A percentile compares a stretch with the other conserved stretches of the same genome.
phyloP scores from a whole-genome alignment of 108 stramenopile genomes.

The Cyclotella kingstonii region DNA sequence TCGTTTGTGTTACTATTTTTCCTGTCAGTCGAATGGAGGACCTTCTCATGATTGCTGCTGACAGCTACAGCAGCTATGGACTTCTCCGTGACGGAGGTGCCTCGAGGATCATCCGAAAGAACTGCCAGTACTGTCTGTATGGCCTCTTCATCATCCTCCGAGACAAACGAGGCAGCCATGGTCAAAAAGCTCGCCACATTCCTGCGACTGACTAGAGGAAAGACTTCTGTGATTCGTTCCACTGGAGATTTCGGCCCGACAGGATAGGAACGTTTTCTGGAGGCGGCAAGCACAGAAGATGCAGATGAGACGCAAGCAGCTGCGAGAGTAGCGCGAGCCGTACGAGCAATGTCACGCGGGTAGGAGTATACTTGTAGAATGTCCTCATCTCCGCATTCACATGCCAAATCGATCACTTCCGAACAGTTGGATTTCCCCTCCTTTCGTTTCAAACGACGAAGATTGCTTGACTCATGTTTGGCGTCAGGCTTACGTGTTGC shows the following conservation, averaged over 20 bases:
- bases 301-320: background rate
- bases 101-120: conserved; percentile 29
- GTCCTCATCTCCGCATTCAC: no score
- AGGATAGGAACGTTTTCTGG: background rate
- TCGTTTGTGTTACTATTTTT: background rate
- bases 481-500: no score
- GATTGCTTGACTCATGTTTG: no score
- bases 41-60: conserved; percentile 12
- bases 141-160: conserved; percentile 7
- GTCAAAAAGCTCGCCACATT: conserved; percentile 10
- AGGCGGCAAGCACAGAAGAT: background rate
- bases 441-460: no score
- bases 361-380: no score
- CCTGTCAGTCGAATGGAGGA: background rate
- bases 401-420: no score
- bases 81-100: conserved; percentile 12
- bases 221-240: conserved; percentile 31
- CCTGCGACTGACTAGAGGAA: conserved; percentile 21
- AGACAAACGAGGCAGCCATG: conserved; percentile 10
- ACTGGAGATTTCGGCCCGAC: conserved; percentile 1
- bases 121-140: conserved; percentile 32
- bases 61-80: conserved; percentile 24
- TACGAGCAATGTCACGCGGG: no score
- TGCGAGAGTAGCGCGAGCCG: background rate
- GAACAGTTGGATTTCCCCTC: no score